Base-by-base conservation (phyloP, 164 flowering plant species). In the Santalum album region DNA sequence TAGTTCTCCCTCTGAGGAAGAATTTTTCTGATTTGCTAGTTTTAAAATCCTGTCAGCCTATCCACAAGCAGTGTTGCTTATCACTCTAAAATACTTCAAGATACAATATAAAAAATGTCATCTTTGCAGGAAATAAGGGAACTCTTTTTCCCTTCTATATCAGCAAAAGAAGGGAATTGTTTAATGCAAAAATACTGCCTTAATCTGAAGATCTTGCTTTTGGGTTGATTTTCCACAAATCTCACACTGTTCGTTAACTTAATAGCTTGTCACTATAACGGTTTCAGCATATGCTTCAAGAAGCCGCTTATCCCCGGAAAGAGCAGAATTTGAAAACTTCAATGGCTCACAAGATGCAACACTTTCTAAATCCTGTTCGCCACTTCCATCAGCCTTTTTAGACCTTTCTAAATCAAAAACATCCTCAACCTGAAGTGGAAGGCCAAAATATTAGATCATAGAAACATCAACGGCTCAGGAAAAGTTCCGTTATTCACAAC, bases 371-470 rank as follows among this genome's bases (percentile, higher is more conserved):
- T 56, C n/a, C 18, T 42, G 45, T 58, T 69, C 56, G 61, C 51
- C 38, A 40, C 58, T 52, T 35, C 39, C 58, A 58, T 63, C 56
- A 27, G 44, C 45, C 43, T 44, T 55, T 55, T 35, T 49, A 26
- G 63, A 53, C 19, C 53, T 58, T 55, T 60, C 69, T 9, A 79
- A 57, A 65, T 65, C 54, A 54, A 85, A 78, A 58, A 85, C 62
- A 47, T 64, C 58, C 11, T 83, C 88, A 39, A 84, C 86, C 97
- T 90, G 78, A 56, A 75, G 61, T 53, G 34, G 49, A 42, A 22
- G 49, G 59, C 35, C 19, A 42, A 22, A 42, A 49, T 38, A 45
- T 25, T 32, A 32, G 34, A n/a, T n/a, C n/a, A 52, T n/a, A n/a
- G n/a, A n/a, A n/a, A n/a, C n/a, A n/a, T n/a, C n/a, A n/a, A n/a